Percentiles rank a stretch among this genome's conserved stretches.
Conservation (phyloP, 495 filamentous ascomycete genomes). For the Penicilliopsis zonata region DNA sequence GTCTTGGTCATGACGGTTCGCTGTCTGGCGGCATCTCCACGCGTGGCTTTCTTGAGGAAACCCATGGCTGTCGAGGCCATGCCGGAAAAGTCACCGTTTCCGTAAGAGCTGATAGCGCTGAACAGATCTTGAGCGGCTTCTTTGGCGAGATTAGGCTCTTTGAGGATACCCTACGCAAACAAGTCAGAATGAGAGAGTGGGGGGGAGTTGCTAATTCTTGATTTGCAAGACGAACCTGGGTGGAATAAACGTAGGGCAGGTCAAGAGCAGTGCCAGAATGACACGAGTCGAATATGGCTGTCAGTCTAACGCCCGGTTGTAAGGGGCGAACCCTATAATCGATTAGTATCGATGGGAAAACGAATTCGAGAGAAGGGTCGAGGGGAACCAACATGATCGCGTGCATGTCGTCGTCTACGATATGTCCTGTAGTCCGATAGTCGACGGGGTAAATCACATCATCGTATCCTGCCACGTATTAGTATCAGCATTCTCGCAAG, state of each 20-base stretch:
- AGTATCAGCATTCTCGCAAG: too few species aligned
- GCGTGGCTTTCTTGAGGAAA: slow-evolving; percentile 86
- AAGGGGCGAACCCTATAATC: slow-evolving; percentile 51
- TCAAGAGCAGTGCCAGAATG: slow-evolving; percentile 95
- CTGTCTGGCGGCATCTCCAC: slow-evolving; percentile 65
- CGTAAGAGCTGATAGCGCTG: slow-evolving; percentile 75
- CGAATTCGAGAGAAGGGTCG: neutral
- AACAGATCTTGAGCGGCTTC: slow-evolving; percentile 90
- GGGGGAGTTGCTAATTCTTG: neutral
- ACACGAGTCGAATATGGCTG: slow-evolving; percentile 97
- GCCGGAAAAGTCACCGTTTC: slow-evolving; percentile 71
- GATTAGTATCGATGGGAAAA: neutral
- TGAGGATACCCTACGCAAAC: slow-evolving; percentile 65
- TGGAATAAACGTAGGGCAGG: slow-evolving; percentile 94
- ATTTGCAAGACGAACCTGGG: slow-evolving; percentile 16
- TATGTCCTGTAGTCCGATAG: slow-evolving; percentile 78
- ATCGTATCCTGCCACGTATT: slow-evolving; percentile 62
- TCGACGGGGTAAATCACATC: slow-evolving; percentile 97
- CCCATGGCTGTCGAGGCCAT: slow-evolving; percentile 70
- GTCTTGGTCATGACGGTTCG: slow-evolving; percentile 78
- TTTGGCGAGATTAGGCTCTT: slow-evolving; percentile 95
- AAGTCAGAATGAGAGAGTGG: slow-evolving; percentile 1
- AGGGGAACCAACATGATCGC: slow-evolving; percentile 54
- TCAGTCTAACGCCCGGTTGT: slow-evolving; percentile 77
- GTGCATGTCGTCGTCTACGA: slow-evolving; percentile 98